Evolutionary conservation across 495 filamentous ascomycete genomes (phyloP).

Genomic region (Aspergillus funiculosus): DNA sequence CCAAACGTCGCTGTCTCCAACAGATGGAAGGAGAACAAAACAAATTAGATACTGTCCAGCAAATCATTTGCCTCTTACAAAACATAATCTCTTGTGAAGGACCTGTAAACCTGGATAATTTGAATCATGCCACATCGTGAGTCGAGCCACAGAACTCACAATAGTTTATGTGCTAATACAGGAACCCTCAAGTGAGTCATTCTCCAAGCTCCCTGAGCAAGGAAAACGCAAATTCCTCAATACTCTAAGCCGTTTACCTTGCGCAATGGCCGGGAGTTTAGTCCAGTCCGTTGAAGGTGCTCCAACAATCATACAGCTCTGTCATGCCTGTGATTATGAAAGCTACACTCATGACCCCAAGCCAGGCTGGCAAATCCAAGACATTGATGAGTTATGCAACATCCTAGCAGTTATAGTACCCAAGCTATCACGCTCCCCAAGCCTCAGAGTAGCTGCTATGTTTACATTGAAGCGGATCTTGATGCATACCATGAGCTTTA

Average conservation of each 20-base stretch:
- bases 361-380: constrained; percentile 20
- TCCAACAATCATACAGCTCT: constrained; percentile 24
- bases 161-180: constrained; percentile 14
- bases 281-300: constrained; percentile 15
- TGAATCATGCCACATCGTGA: constrained; percentile 29
- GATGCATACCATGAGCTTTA: constrained; percentile 51
- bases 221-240: constrained; percentile 30
- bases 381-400: constrained; percentile 43
- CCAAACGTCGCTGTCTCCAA: constrained; percentile 28
- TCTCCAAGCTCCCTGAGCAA: constrained; percentile 23
- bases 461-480: constrained; percentile 60
- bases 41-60: constrained; percentile 12
- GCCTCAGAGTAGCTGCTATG: constrained; percentile 67
- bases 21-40: neutral
- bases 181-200: constrained; percentile 20
- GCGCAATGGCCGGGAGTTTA: constrained; percentile 33
- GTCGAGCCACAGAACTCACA: constrained; percentile 12
- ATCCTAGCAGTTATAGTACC: constrained; percentile 53
- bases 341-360: constrained; percentile 11
- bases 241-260: constrained; percentile 39
- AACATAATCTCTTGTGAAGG: constrained; percentile 17
- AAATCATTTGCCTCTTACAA: constrained; percentile 20
- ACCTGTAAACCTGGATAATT: constrained; percentile 18
- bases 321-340: constrained; percentile 36
- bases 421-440: constrained; percentile 52